Base-by-base conservation (phyloP, 2,329 filamentous ascomycete genomes). In the Cercospora sp. region DNA sequence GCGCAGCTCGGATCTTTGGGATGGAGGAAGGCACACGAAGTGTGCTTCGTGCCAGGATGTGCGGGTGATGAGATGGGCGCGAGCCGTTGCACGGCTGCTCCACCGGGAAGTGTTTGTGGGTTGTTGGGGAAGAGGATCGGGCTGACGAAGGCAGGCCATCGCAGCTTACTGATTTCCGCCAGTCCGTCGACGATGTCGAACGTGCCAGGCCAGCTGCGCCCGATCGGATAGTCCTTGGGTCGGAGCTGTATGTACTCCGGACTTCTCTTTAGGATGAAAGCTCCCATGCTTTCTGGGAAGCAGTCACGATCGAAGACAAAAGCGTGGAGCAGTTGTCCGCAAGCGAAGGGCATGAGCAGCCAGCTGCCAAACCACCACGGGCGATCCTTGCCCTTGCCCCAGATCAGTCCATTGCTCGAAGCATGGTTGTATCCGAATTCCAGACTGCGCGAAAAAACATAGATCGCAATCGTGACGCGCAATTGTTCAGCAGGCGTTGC, bases 11-110 rank as follows among this genome's bases (percentile, higher is more conserved):
- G 94, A 75, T 97, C 92, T 18, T 87, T 85, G 0, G 94, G 94
- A 78, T 99, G 94, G 2, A 98, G 87, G 1, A 94, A 86, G 0
- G 94, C 94, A 80, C 95, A 99, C 53, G 93, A 94, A 20, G 97
- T 87, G 28, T 89, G 90, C 9, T 87, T 89, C 78, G 97, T 94
- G 51, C 93, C 88, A 1, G 94, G 94, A 76, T 98, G 94, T 0
- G 94, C 94, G 30, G 91, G 87, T 1, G 91, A 89, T 1, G 92
- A 93, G 64, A 98, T 88, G 0, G 93, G 91, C 0, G 90, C 85
- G 66, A 97, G 89, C 12, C 86, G 82, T 23, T 84, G 78, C n/a
- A 97, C 85, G 3, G 89, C 83, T 3, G 86, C 77, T 7, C 63
- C 63, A 4, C 71, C 65, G 0, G 91, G 88, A 0, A 96, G 87